phyloP scores from a whole-genome alignment of 2,329 filamentous ascomycete genomes.

The Monosporascus sp. region DNA sequence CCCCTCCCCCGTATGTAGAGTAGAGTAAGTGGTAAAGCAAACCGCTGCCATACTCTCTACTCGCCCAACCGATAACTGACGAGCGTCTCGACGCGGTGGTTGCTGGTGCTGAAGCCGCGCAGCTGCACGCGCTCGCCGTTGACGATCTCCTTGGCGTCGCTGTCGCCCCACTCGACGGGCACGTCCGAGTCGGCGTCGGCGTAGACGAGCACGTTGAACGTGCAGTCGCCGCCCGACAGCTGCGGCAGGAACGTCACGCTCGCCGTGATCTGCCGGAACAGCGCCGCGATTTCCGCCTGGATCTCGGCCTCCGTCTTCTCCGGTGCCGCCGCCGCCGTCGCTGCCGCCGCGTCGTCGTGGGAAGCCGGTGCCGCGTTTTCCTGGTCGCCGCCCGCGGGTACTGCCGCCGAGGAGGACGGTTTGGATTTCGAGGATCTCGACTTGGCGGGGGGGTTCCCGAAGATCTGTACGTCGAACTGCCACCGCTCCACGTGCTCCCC shows the following conservation, averaged over 20 bases:
- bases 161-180: conserved; percentile 97
- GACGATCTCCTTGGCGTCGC: conserved; percentile 92
- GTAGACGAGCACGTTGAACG: conserved; percentile 97
- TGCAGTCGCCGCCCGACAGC: conserved; percentile 80
- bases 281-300: conserved; percentile 89
- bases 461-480: conserved; percentile 79
- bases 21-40: too few species aligned
- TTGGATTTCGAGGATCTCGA: conserved; percentile 32
- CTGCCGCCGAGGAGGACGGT: conserved; percentile 42
- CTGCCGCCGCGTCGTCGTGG: conserved; percentile 29
- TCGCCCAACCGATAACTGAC: conserved; percentile 77
- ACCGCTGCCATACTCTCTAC: conserved; percentile 8
- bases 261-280: conserved; percentile 97
- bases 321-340: conserved; percentile 26
- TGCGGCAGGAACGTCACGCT: conserved; percentile 96
- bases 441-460: conserved; percentile 19
- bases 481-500: conserved; percentile 94
- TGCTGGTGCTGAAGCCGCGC: conserved; percentile 92
- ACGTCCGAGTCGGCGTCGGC: conserved; percentile 95
- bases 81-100: conserved; percentile 87
- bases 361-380: conserved; percentile 53
- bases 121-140: conserved; percentile 94
- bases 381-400: conserved; percentile 49
- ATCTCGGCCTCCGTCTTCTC: conserved; percentile 86
- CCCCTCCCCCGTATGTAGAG: too few species aligned